phyloP scores from a whole-genome alignment of 2,329 filamentous ascomycete species.

The Beauveria varroae region DNA sequence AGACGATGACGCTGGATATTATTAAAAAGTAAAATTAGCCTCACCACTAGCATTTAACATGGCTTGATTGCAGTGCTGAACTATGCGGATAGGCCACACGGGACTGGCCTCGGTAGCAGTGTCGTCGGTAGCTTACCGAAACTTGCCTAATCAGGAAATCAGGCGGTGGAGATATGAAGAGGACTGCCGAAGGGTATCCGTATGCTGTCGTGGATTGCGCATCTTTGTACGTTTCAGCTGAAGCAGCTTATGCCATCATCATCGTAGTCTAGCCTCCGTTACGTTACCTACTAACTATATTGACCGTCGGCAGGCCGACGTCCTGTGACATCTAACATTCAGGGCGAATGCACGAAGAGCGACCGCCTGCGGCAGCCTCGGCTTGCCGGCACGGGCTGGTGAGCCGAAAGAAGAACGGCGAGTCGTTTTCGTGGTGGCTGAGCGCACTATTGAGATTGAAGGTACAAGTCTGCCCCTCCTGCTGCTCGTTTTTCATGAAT shows the following conservation, averaged over 20 bases:
- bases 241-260: neutral
- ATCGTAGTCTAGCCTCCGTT: too few species aligned
- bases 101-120: neutral
- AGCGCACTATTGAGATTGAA: neutral
- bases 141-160: neutral
- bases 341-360: too few species aligned
- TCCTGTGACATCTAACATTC: too few species aligned
- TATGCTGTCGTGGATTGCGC: neutral
- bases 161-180: neutral
- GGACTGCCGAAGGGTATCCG: too few species aligned
- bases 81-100: neutral
- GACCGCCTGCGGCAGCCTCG: neutral
- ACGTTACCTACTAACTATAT: too few species aligned
- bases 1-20: slow-evolving; percentile 30
- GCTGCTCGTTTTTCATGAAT: too few species aligned
- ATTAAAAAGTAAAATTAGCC: slow-evolving; percentile 10
- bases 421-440: neutral
- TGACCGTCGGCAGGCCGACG: too few species aligned
- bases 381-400: neutral
- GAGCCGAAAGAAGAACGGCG: neutral
- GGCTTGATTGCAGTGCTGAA: neutral
- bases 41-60: neutral
- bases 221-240: neutral
- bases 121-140: neutral
- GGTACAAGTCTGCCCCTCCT: neutral